These are phyloP conservation scores for Candida sphagnicola DNA, from an alignment of 805 yeast genomes.

Conservation along the genomic window DNA sequence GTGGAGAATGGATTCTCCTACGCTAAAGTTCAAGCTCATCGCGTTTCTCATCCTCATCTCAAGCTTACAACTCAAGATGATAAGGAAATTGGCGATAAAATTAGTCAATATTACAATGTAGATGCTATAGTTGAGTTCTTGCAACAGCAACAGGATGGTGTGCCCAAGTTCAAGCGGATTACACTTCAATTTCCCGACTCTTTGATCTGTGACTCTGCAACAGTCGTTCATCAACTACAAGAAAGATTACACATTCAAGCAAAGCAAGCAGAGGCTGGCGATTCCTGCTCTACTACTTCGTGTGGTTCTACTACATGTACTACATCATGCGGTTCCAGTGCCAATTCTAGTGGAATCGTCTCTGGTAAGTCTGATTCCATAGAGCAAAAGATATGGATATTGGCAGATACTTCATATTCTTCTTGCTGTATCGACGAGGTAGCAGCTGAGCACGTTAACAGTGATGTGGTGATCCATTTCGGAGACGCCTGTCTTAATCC, in stretches of 20 bases:
- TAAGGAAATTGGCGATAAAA: slow-evolving; percentile 21
- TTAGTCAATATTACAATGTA: slow-evolving; percentile 54
- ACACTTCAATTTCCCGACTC: slow-evolving; percentile 91
- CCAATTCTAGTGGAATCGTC: not conserved
- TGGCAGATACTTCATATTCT: slow-evolving; percentile 95
- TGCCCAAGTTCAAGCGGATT: slow-evolving; percentile 41
- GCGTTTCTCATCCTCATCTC: slow-evolving; percentile 3
- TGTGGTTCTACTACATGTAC: not conserved
- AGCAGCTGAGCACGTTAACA: slow-evolving; percentile 88
- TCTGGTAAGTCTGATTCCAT: not conserved
- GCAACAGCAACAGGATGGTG: slow-evolving; percentile 18
- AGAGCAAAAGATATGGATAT: slow-evolving; percentile 47
- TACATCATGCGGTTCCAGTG: not conserved
- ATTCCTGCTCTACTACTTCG: not conserved
- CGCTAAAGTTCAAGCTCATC: slow-evolving; percentile 2
- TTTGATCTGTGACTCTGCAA: slow-evolving; percentile 73
- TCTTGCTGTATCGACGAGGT: slow-evolving; percentile 96
- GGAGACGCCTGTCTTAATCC: slow-evolving; percentile 93
- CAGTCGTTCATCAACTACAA: slow-evolving; percentile 56
- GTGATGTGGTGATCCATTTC: slow-evolving; percentile 85
- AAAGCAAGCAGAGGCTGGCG: not conserved
- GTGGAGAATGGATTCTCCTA: slow-evolving; percentile 3
- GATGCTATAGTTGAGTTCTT: slow-evolving; percentile 43
- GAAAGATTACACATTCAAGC: slow-evolving; percentile 19
- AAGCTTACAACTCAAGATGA: slow-evolving; percentile 8